phyloP scores from a whole-genome alignment of 768 basidiomycete genomes.

The Naganishia vaughanmartiniae region DNA sequence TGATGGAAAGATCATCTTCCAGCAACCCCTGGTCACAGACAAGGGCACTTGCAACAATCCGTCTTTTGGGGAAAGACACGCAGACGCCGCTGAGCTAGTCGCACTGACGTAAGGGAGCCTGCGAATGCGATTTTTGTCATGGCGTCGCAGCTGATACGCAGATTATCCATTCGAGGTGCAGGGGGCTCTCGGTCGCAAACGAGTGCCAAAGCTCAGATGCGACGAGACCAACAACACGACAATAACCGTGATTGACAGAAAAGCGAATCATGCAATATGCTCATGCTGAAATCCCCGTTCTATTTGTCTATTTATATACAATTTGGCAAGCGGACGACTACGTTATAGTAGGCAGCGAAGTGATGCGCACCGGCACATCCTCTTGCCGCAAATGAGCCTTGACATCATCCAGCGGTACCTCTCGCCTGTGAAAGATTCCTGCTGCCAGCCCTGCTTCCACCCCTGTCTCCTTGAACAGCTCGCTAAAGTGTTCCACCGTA shows the following conservation, averaged over 20 bases:
- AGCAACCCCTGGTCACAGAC: no score
- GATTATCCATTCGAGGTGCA: no score
- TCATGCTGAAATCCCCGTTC: neutral
- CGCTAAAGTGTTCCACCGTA: conserved; percentile 72
- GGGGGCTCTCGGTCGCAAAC: no score
- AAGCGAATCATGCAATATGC: neutral
- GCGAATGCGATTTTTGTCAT: no score
- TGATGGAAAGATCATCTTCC: no score
- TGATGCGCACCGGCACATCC: conserved; percentile 41
- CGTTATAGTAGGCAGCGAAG: conserved; percentile 27
- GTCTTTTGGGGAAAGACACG: no score
- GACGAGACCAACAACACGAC: no score
- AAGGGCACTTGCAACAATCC: no score
- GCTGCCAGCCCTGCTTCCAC: conserved; percentile 93
- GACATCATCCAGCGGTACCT: conserved; percentile 78
- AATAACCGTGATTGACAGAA: neutral
- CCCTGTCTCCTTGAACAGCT: conserved; percentile 73
- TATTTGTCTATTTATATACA: neutral
- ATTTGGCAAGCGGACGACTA: neutral
- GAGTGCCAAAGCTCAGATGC: no score
- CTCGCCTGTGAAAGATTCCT: conserved; percentile 90
- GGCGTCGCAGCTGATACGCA: no score
- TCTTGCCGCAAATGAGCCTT: conserved; percentile 57
- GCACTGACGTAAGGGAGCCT: no score
- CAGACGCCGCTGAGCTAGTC: no score